phyloP scores from a whole-genome alignment of 1,284 basidiomycete species.

The Ganoderma lucidum region DNA sequence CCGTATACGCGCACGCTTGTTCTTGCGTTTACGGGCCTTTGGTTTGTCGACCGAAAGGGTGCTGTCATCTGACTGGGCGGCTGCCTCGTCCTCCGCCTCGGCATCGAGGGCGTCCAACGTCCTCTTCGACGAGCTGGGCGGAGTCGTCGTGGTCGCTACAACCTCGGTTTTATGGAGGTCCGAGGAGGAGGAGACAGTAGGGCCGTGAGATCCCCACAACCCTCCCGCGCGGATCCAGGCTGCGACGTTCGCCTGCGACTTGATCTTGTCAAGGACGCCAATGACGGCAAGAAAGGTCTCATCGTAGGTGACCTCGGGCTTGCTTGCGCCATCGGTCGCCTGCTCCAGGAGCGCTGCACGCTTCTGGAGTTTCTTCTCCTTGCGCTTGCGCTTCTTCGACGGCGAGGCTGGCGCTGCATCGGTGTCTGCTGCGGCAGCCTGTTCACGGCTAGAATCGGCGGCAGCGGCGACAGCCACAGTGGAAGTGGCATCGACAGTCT shows the following conservation, averaged over 20 bases:
- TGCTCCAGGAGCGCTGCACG: constrained; percentile 29
- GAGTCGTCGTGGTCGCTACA: background rate
- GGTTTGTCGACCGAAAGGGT: constrained; percentile 25
- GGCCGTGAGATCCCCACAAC: constrained; percentile 47
- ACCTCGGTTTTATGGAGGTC: background rate
- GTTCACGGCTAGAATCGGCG: background rate
- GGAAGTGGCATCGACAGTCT: background rate
- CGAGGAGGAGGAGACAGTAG: background rate
- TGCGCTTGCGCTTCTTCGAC: constrained; percentile 38
- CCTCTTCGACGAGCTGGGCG: background rate
- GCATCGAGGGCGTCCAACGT: background rate
- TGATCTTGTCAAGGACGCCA: constrained; percentile 70
- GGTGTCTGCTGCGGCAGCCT: background rate
- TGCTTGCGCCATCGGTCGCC: background rate
- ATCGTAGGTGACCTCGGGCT: constrained; percentile 52
- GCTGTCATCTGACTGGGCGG: constrained; percentile 21
- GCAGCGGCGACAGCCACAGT: background rate
- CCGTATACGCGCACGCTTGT: constrained; percentile 29
- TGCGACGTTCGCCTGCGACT: constrained; percentile 68
- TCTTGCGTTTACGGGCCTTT: constrained; percentile 17
- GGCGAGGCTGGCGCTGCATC: constrained; percentile 3
- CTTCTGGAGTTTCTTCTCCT: constrained; percentile 34
- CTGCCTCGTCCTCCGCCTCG: constrained; percentile 4
- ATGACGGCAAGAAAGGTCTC: constrained; percentile 73
- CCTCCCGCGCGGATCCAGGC: constrained; percentile 72